A percentile compares a stretch with the other conserved stretches of the same genome.
Conservation (phyloP, 2,329 filamentous ascomycete genomes). For the Epichloe gansuensis region DNA sequence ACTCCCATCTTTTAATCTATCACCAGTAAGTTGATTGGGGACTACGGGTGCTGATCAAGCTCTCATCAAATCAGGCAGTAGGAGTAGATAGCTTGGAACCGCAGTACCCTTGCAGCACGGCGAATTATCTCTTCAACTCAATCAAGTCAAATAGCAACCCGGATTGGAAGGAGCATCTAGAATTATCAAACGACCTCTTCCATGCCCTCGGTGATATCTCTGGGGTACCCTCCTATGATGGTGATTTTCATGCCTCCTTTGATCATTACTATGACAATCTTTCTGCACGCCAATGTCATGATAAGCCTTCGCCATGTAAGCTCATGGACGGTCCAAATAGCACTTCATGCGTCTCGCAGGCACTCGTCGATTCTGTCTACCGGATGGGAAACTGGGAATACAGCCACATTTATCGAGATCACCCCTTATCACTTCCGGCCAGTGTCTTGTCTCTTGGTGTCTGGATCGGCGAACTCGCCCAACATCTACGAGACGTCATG, state of each 20-base stretch:
- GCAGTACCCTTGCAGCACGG: constrained; percentile 50
- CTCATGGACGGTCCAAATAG: constrained; percentile 31
- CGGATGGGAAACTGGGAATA: constrained; percentile 73
- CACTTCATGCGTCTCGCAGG: constrained; percentile 46
- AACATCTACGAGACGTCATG: constrained; percentile 45
- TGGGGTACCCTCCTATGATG: constrained; percentile 42
- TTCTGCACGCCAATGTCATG: constrained; percentile 65
- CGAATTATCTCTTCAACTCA: constrained; percentile 27
- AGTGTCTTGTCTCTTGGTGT: constrained; percentile 53
- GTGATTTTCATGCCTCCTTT: constrained; percentile 55
- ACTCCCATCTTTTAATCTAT: too few relatives aligned
- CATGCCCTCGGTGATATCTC: constrained; percentile 52
- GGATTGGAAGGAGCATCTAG: constrained; percentile 52
- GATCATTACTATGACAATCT: constrained; percentile 83
- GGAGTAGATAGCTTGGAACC: constrained; percentile 63
- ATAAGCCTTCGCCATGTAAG: constrained; percentile 58
- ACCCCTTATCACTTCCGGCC: constrained; percentile 46
- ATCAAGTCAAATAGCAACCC: constrained; percentile 32
- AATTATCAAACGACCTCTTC: constrained; percentile 41
- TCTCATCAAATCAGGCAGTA: constrained; percentile 22
- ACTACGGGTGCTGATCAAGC: background rate
- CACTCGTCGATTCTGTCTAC: constrained; percentile 56
- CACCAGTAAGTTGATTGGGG: too few relatives aligned
- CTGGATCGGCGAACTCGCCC: constrained; percentile 58
- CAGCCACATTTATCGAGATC: constrained; percentile 61